Base-by-base conservation (phyloP, 2,329 filamentous ascomycete genomes). In the Sarocladium oryzae region DNA sequence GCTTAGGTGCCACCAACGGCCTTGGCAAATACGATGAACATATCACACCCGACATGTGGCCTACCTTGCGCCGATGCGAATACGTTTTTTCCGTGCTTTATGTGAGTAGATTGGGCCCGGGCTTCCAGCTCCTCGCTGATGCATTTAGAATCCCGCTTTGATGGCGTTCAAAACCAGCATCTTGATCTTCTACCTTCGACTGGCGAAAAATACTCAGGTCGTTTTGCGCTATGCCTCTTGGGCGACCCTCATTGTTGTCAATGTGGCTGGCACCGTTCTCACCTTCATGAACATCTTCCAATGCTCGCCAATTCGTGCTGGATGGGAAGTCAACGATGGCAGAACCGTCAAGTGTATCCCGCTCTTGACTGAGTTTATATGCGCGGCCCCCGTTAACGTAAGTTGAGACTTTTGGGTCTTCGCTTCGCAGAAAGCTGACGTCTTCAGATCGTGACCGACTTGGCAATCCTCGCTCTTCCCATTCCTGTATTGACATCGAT, bases 131-230 rank as follows among this genome's bases (percentile, higher is more conserved):
- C 28, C 15, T 15, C n/a, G 23, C n/a, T 18, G 21, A 23, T 20
- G 2, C 15, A 18, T 4, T 9, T n/a, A 91, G 84, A 95, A 96
- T 63, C 90, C 90, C 11, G 86, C 88, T 3, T 75, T 96, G 52
- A 95, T 95, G 88, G 84, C 86, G 2, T 89, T 89, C 49, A 96
- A 96, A 69, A 90, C 88, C 0, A 95, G 89, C n/a, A 88, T 96
- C 59, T 76, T 96, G 53, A 77, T 93, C 50, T 96, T 96, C 67
- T 96, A 95, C 69, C 76, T 96, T 48, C 85, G 86, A 36, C 76
- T 96, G 45, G 88, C 89, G 23, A 86, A 85, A 60, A 87, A 89
- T 53, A 84, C 81, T 0, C 83, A 95, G 57, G 81, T 82, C 56
- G 74, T 91, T 48, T 85, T 96, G 57, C 82, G 86, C 53, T 81